phyloP scores from a whole-genome alignment of 805 yeast genomes.

The Monosporozyma aerobia region DNA sequence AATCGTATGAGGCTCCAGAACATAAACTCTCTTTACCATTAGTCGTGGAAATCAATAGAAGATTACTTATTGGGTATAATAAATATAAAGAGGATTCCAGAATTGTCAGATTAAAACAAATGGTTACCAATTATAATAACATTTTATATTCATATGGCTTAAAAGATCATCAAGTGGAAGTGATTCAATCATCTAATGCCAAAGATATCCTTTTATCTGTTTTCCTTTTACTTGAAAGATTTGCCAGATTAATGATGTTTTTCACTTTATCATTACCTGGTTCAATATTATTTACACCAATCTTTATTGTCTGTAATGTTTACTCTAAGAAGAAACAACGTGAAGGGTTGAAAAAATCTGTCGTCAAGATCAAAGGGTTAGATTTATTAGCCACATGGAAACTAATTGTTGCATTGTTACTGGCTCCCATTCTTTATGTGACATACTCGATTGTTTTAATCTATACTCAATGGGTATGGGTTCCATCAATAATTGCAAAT shows the following conservation, averaged over 20 bases:
- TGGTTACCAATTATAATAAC: constrained; percentile 61
- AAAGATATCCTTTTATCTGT: constrained; percentile 38
- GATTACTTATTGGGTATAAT: constrained; percentile 75
- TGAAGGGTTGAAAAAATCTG: constrained; percentile 79
- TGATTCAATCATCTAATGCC: constrained; percentile 30
- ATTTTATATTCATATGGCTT: constrained; percentile 54
- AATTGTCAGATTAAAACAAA: constrained; percentile 49
- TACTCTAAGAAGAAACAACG: constrained; percentile 65
- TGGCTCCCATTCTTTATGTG: constrained; percentile 77
- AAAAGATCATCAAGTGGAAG: constrained; percentile 63
- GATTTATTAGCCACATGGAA: constrained; percentile 97
- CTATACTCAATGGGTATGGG: constrained; percentile 28
- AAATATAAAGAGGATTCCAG: constrained; percentile 66
- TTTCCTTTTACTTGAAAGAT: constrained; percentile 43
- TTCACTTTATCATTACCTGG: constrained; percentile 74
- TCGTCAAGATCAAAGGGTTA: constrained; percentile 80
- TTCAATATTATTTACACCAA: constrained; percentile 71
- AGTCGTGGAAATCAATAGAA: constrained; percentile 80
- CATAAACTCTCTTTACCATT: constrained; percentile 51
- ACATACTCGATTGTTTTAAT: constrained; percentile 47
- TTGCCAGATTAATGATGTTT: constrained; percentile 42
- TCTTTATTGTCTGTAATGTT: constrained; percentile 61
- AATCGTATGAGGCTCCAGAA: constrained; percentile 1
- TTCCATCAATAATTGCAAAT: constrained; percentile 9
- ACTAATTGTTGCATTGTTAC: constrained; percentile 68